phyloP scores from a whole-genome alignment of 306 rosid genomes.

The Acacia melanoxylon region DNA sequence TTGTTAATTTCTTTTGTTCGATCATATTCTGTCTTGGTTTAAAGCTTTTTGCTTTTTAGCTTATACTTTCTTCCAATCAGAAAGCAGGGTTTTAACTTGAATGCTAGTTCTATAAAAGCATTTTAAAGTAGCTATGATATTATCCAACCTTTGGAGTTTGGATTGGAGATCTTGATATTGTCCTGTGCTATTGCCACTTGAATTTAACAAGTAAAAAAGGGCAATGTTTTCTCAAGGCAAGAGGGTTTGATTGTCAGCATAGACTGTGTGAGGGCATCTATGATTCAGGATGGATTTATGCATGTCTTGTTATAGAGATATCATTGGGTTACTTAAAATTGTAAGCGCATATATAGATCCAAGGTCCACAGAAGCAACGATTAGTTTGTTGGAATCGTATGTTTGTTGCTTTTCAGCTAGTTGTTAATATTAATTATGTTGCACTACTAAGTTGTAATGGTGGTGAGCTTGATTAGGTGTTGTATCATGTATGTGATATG shows the following conservation, averaged over 20 bases:
- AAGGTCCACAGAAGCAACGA: conserved; percentile 1
- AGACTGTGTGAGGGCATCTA: background rate
- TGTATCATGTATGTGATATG: background rate
- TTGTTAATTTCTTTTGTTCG: background rate
- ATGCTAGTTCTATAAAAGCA: background rate
- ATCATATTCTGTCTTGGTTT: background rate
- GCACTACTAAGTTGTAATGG: background rate
- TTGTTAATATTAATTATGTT: background rate
- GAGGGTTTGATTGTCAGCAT: background rate
- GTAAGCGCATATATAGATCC: background rate
- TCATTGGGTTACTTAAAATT: background rate
- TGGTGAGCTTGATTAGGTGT: background rate
- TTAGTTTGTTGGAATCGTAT: background rate
- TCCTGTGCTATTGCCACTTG: background rate
- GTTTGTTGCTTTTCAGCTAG: background rate
- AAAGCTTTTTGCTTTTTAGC: background rate
- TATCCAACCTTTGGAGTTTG: background rate
- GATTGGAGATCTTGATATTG: background rate
- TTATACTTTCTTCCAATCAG: background rate
- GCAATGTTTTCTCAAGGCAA: background rate
- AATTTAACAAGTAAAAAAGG: background rate
- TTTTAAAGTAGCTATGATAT: background rate
- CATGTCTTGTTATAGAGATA: background rate
- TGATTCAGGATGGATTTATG: conserved; percentile 9
- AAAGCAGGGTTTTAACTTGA: background rate